Conservation (phyloP, 306 rosid genomes). For the Chamaecrista fasciculata region DNA sequence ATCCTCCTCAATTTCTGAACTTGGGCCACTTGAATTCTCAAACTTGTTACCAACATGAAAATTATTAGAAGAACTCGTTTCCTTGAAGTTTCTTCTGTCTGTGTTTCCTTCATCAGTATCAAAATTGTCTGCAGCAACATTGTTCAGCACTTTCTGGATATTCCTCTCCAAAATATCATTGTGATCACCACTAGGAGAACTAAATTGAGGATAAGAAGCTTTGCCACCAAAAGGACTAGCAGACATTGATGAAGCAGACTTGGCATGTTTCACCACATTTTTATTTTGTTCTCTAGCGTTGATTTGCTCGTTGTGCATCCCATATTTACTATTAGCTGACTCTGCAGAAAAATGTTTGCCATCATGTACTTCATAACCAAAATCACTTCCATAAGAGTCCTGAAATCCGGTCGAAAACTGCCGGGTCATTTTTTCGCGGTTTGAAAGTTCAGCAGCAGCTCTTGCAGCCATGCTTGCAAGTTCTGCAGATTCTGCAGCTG, state of each 20-base stretch:
- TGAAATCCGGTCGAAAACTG: not conserved
- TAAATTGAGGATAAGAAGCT: not conserved
- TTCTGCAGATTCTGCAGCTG: conserved; percentile 95
- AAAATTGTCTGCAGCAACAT: not conserved
- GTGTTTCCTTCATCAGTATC: not conserved
- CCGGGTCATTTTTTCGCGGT: not conserved
- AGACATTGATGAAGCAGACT: not conserved
- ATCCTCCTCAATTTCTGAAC: not conserved
- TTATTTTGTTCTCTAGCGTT: not conserved
- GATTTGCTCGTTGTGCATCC: not conserved
- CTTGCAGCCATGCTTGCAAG: conserved; percentile 43
- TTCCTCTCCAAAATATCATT: not conserved
- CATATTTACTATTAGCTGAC: not conserved
- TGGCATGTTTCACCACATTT: not conserved
- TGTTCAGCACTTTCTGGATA: not conserved
- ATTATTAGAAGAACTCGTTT: not conserved
- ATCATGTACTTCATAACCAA: conserved; percentile 13
- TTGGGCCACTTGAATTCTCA: not conserved
- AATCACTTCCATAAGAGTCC: not conserved
- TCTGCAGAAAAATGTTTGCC: not conserved
- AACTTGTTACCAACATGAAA: too few relatives aligned
- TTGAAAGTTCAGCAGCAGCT: not conserved
- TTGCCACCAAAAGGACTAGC: not conserved
- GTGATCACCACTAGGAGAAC: not conserved
- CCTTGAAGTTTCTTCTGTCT: not conserved